Base-by-base conservation (phyloP, 768 basidiomycete genomes). In the Hericium alpestre region DNA sequence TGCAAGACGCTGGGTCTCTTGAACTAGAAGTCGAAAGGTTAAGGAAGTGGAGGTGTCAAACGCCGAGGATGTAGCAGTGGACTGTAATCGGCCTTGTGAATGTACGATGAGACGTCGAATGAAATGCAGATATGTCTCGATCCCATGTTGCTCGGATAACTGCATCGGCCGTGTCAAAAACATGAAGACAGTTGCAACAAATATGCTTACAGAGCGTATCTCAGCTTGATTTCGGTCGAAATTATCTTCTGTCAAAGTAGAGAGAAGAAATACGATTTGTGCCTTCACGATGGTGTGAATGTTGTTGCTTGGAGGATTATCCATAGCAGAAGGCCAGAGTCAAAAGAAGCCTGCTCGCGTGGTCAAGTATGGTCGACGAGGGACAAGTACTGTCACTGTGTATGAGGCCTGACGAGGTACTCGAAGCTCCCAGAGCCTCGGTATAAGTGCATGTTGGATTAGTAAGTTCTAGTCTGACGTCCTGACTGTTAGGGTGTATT, bases 101-200 rank as follows among this genome's bases (percentile, higher is more conserved):
- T 92, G 89, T 54, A 87, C 83, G 67, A 97, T 90, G 71, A 96
- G 87, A 61, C 95, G 87, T 60, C 94, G 90, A 63, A 99, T 90
- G 76, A 96, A 96, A 73, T 99, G 94, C 61, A 93, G 81, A 74
- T 97, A 96, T 57, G 93, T 96, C 73, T 96, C 94, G 65, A 93
- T 80, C 58, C 94, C 93, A 79, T 98, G 93, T 67, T 93, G 90
- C 69, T 97, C 93, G 61, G 92, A 90, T 66, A 98, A 83, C 95
- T 98, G 23, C 16, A n/a, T n/a, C 22, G 23, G 23, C 72, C 51
- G 64, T 51, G 66, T 51, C 58, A 53, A 59, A 52, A 56, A 41
- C 48, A 55, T 58, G 57, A 56, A 16, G 4, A n/a, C 51, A 49
- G 43, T n/a, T n/a, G 43, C 20, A 23, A 51, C n/a, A 25, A 4